A percentile compares a stretch with the other conserved stretches of the same genome.
Conservation (phyloP, 129 eudicot species). For the Tagetes patula region DNA sequence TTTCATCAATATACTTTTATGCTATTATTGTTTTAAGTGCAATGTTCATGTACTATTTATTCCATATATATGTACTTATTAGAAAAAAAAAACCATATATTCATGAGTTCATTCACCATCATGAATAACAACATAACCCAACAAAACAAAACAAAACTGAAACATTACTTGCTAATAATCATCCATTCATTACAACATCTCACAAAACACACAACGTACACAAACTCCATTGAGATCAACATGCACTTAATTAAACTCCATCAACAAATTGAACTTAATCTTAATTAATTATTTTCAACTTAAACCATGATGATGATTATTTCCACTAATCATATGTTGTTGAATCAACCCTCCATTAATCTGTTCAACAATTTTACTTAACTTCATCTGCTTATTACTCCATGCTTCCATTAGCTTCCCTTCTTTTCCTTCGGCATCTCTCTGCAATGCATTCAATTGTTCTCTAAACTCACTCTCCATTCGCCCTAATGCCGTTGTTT, state of each 20-base stretch:
- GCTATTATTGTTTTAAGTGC: not conserved
- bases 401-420: conserved; percentile 57
- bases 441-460: conserved; percentile 49
- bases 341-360: conserved; percentile 42
- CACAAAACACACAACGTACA: conserved; percentile 13
- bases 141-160: not conserved
- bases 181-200: conserved; percentile 34
- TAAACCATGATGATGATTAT: conserved; percentile 36
- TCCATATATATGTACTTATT: not conserved
- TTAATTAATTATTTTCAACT: not conserved
- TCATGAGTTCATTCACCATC: not conserved
- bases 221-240: conserved; percentile 30
- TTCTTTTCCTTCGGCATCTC: conserved; percentile 62
- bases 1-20: not conserved
- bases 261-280: conserved; percentile 9
- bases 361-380: conserved; percentile 49
- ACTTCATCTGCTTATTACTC: conserved; percentile 50
- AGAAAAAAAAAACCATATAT: not conserved
- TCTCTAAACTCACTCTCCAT: conserved; percentile 59
- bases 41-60: not conserved
- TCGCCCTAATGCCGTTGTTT: conserved; percentile 45
- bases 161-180: conserved; percentile 27
- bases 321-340: conserved; percentile 36
- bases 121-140: not conserved
- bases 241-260: not conserved